Base-by-base conservation (phyloP, 331 rosid genomes). In the Ulmus americana region DNA sequence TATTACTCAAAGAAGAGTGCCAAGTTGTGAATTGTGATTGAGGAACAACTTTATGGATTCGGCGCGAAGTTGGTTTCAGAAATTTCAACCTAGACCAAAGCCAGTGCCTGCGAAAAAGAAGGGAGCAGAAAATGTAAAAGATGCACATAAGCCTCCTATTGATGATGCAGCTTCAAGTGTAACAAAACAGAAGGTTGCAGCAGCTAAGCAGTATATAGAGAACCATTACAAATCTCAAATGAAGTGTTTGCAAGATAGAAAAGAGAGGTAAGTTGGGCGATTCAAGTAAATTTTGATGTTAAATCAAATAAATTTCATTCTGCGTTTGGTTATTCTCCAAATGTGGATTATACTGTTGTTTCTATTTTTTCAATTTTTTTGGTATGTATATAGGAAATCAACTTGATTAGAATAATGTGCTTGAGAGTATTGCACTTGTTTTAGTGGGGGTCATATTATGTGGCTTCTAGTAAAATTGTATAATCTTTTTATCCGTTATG, bases 201-300 rank as follows among this genome's bases (percentile, higher is more conserved):
- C 84, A 8, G 88, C 88, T 4, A 83, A 83, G 77, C 82, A 83
- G 70, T 83, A 83, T 49, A 83, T 83, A 14, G 88, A 83, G 67
- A 83, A 83, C 66, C 88, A 83, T 62, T 83, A 83, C 75, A 80
- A 77, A 74, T 41, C 80, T 1, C 88, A 80, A 48, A 83, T 83
- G 88, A 83, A 83, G 76, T 76, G 75, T 63, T 71, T 83, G 84
- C 79, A 83, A 74, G 88, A 83, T 7, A 74, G 88, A 70, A 83
- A 79, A 69, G 84, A 83, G 76, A 83, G 88, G 88, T 80, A 66
- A 44, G 57, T 10, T 5, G 18, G 64, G 8, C 47, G 12, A 10
- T 55, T 46, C 18, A 1, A 2, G 0, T 49, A 4, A 6, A 3
- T 0, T 41, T 64, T 49, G n/a, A 39, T 40, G 41, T 66, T 59